Percentiles rank a stretch among this genome's conserved stretches.
Conservation (phyloP, 1,284 basidiomycete genomes). For the Fistulina hepatica region DNA sequence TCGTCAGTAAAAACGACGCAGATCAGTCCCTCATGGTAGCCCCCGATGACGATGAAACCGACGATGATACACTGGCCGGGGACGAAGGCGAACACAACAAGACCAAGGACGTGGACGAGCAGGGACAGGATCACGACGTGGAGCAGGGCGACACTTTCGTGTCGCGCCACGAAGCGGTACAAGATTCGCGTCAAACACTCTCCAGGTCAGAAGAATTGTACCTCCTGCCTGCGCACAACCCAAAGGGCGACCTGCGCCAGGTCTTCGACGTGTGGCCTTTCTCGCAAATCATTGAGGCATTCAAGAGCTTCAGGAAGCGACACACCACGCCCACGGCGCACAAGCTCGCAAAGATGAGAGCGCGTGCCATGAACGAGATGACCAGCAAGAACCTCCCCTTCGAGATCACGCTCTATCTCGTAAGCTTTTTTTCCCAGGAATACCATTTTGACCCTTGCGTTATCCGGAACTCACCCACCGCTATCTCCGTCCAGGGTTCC, state of each 20-base stretch:
- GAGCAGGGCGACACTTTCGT: not conserved
- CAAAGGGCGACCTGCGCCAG: conserved; percentile 53
- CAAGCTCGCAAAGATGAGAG: too few relatives aligned
- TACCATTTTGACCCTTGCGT: too few relatives aligned
- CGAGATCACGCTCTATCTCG: conserved; percentile 39
- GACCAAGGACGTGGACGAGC: too few relatives aligned
- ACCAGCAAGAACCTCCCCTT: conserved; percentile 36
- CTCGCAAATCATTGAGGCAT: conserved; percentile 50
- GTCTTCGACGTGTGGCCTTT: conserved; percentile 62
- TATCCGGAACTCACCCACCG: too few relatives aligned
- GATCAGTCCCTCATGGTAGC: not conserved
- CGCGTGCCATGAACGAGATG: too few relatives aligned
- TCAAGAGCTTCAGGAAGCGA: too few relatives aligned
- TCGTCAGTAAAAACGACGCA: too few relatives aligned
- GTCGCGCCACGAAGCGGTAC: conserved; percentile 15
- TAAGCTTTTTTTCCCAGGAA: too few relatives aligned
- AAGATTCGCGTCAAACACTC: too few relatives aligned
- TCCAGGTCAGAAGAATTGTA: conserved; percentile 31
- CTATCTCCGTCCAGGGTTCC: conserved; percentile 40
- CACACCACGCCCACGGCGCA: conserved; percentile 22
- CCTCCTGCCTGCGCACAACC: conserved; percentile 45
- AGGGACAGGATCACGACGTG: too few relatives aligned
- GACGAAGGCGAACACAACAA: too few relatives aligned
- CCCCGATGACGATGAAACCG: not conserved
- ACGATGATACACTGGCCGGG: too few relatives aligned